Evolutionary conservation across 768 basidiomycete species (phyloP), one percentile per base, ranked within the genome.

Genomic region (Pleurotus tuoliensis): DNA sequence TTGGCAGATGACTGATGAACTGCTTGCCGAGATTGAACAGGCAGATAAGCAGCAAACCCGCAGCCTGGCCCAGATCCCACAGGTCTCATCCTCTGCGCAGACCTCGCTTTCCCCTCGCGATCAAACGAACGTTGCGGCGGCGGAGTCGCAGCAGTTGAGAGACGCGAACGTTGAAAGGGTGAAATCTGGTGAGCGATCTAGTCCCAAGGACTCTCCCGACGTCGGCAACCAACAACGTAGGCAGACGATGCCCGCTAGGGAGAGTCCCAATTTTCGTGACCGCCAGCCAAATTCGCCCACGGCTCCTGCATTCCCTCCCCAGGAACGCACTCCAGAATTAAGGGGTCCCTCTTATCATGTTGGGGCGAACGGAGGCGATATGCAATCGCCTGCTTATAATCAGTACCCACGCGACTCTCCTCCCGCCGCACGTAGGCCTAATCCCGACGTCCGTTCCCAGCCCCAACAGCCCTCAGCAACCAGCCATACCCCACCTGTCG

Each of bases 21-120:
- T 88, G 25, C 73, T 88, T 69, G 83, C 82, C 30, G 85, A 88
- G 59, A 86, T 88, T 59, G 88, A 90, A 64, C 79, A 82, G 43
- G 84, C 83, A n/a, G 84, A 88, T 67, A 69, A 81, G 59, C 82
- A 84, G 55, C 84, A 84, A 64, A 68, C 78, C 8, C 80, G 82
- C 64, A 73, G 73, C 39, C 77, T 79, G 60, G 71, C 70, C n/a
- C 51, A 27, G 13, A 38, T n/a, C 15, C 51, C n/a, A 25, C 51
- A 53, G 63, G 63, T 66, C 64, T 61, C 70, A 60, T 71, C 71
- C 55, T 69, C 74, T 55, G 72, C 51, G 37, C 38, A 40, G 39
- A 18, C 51, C 8, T 16, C 51, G 15, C 24, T 53, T 13, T 40
- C 37, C 2, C 39, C 51, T 11, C 51, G 51, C 16, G 51, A 53